These are phyloP conservation scores for Alternaria arbusti DNA, from an alignment of 2,329 filamentous ascomycete genomes.

Conservation along the genomic window DNA sequence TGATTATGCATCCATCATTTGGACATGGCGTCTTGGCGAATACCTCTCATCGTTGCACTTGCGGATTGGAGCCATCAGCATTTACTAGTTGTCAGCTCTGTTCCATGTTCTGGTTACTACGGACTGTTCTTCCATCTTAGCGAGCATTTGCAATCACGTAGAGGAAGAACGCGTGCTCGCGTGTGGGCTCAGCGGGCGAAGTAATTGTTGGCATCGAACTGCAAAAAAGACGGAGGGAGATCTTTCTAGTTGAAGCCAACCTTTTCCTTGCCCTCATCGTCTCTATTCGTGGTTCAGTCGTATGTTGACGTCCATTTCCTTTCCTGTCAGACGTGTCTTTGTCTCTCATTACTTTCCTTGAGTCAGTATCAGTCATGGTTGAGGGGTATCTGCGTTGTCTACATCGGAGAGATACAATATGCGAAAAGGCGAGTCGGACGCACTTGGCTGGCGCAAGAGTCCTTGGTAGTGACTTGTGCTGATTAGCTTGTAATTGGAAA, in stretches of 20 bases:
- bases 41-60: constrained; percentile 42
- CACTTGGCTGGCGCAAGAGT: constrained; percentile 39
- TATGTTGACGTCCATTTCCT: constrained; percentile 30
- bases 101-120: constrained; percentile 51
- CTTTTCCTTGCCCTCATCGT: constrained; percentile 38
- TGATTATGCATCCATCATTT: constrained; percentile 51
- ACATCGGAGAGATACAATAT: constrained; percentile 24
- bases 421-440: constrained; percentile 15
- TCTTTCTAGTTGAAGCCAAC: constrained; percentile 29
- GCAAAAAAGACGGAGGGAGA: constrained; percentile 24
- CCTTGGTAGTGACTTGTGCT: constrained; percentile 27
- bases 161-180: constrained; percentile 32
- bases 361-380: constrained; percentile 25
- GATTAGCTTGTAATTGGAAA: constrained; percentile 41
- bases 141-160: constrained; percentile 49
- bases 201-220: constrained; percentile 26
- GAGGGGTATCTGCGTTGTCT: constrained; percentile 16
- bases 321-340: constrained; percentile 26
- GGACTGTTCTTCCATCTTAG: constrained; percentile 50
- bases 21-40: constrained; percentile 53
- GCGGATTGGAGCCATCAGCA: constrained; percentile 48
- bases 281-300: constrained; percentile 33
- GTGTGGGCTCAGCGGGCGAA: constrained; percentile 27
- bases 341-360: constrained; percentile 27
- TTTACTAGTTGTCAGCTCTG: constrained; percentile 50